Percentiles rank a stretch among this genome's conserved stretches.
phyloP scores from a whole-genome alignment of 2,329 filamentous ascomycete species.

The Aspergillus hortae region DNA sequence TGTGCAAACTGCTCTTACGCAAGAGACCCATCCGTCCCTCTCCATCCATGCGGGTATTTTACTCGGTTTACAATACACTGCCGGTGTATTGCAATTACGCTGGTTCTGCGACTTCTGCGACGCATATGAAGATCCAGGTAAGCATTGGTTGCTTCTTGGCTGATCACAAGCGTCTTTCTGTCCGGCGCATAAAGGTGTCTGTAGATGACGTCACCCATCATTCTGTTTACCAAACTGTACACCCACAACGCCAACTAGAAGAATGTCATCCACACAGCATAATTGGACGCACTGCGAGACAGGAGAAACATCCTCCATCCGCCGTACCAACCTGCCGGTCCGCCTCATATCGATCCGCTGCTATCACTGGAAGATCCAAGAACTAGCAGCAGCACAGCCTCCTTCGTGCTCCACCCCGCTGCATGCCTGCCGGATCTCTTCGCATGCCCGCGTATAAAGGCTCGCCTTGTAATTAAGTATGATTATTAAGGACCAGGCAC shows the following conservation, averaged over 20 bases:
- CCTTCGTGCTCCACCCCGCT: not conserved
- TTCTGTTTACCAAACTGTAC: too few species aligned
- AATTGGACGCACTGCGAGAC: not conserved
- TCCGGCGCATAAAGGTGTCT: not conserved
- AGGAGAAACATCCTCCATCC: not conserved
- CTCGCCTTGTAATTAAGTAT: too few species aligned
- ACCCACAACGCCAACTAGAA: too few species aligned
- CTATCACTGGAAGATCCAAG: not conserved
- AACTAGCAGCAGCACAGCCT: constrained; percentile 1
- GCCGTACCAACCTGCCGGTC: not conserved
- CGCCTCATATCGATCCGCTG: not conserved
- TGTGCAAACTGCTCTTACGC: constrained; percentile 26
- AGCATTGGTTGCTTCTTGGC: constrained; percentile 1
- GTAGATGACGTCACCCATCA: too few species aligned
- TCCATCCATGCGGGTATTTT: too few species aligned
- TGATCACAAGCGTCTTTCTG: not conserved
- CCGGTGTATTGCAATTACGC: not conserved
- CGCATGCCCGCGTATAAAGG: too few species aligned
- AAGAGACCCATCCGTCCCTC: constrained; percentile 9
- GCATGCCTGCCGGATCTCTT: not conserved
- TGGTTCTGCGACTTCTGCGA: not conserved
- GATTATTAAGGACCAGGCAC: too few species aligned
- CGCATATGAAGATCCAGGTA: not conserved
- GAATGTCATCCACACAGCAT: too few species aligned
- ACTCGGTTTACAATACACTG: too few species aligned